Base-by-base conservation (phyloP, 2,329 filamentous ascomycete genomes). In the Claviceps quebecensis region DNA sequence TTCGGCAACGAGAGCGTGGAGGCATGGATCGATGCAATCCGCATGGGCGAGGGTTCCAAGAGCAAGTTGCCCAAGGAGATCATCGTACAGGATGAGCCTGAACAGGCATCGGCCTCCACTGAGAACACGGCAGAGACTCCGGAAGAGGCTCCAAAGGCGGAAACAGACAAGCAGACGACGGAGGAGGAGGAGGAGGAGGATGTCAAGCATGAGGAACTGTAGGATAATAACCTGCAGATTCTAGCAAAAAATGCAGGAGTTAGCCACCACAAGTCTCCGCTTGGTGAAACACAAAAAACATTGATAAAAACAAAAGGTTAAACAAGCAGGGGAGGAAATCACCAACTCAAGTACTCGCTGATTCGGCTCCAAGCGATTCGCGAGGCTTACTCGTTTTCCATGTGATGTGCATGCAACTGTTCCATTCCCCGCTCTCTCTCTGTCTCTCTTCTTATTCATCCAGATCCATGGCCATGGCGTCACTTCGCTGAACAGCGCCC, bases 21-120 rank as follows among this genome's bases (percentile, higher is more conserved):
- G 69, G 71, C 72, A 55, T 98, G 91, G 88, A 80, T 98, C 53
- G 93, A 98, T 61, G 76, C 80, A n/a, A 88, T 97, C 55, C 83
- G 88, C 39, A 77, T 98, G 74, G 87, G 90, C 49, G 91, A 97
- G 63, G 86, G 87, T 2, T 70, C 77, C 53, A 96, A 91, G 74
- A 76, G 81, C 60, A 86, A 83, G 69, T 65, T 93, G 43, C 86
- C 86, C 0, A 75, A 78, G 53, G 77, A 74, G 3, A 37, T 53
- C 2, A 60, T 87, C 44, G 62, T 71, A 16, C 65, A 68, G 50
- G 64, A 67, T 17, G 39, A 36, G 17, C 60, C 64, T 11, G 65
- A 72, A 58, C 60, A 68, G n/a, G 14, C 47, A 29, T 41, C 47
- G 17, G 19, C 9, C 47, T 17, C 9, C 3, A 14, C 40, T 19